phyloP scores from a whole-genome alignment of 2,329 filamentous ascomycete species.

The Aspergillus viridinutans region DNA sequence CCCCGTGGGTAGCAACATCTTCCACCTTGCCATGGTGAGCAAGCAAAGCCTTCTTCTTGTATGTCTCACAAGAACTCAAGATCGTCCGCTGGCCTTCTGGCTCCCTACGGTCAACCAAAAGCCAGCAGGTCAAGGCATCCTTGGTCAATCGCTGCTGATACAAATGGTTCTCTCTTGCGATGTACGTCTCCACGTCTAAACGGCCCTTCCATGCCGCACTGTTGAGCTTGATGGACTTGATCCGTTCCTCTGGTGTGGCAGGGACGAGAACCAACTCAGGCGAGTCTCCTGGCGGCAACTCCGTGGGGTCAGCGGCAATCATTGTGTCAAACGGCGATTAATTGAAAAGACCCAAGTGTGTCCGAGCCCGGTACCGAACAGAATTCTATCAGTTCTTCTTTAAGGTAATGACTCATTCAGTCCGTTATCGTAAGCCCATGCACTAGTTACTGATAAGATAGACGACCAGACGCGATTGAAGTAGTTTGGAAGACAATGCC shows the following conservation, averaged over 20 bases:
- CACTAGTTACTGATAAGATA: not conserved
- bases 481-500: not conserved
- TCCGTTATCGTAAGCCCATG: not conserved
- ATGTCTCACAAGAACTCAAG: slow-evolving; percentile 57
- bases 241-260: slow-evolving; percentile 52
- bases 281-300: slow-evolving; percentile 48
- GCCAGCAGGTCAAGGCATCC: slow-evolving; percentile 57
- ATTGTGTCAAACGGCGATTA: slow-evolving; percentile 19
- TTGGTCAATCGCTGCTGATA: slow-evolving; percentile 49
- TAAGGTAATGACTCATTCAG: not conserved
- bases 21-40: slow-evolving; percentile 53
- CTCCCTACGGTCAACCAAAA: slow-evolving; percentile 49
- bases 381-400: not conserved
- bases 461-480: not conserved
- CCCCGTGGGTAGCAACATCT: slow-evolving; percentile 60
- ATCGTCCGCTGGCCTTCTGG: slow-evolving; percentile 42
- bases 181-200: slow-evolving; percentile 52
- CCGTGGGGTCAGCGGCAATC: slow-evolving; percentile 29
- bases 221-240: slow-evolving; percentile 52
- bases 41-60: slow-evolving; percentile 39
- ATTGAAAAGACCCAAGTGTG: no score
- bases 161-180: slow-evolving; percentile 54
- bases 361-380: no score
- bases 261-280: slow-evolving; percentile 51
- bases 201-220: slow-evolving; percentile 56